These are phyloP conservation scores for Albizia julibrissin DNA, from an alignment of 306 rosid genomes.

Conservation along the genomic window DNA sequence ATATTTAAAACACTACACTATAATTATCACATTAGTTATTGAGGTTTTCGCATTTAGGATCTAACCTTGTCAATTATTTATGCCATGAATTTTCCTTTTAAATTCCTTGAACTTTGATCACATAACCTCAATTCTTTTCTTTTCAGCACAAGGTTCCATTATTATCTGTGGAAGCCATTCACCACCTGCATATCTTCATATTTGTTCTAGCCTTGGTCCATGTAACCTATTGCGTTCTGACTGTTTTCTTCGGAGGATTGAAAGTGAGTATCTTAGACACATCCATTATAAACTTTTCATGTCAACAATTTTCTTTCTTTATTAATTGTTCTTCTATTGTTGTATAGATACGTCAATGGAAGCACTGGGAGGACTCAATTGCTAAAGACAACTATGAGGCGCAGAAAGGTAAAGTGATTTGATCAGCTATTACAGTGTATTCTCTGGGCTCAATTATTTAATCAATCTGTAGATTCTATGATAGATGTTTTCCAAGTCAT, in stretches of 20 bases:
- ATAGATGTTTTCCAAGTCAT: neutral
- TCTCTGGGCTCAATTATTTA: neutral
- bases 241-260: conserved; percentile 70
- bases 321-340: neutral
- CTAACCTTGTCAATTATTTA: neutral
- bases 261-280: conserved; percentile 50
- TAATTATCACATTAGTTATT: neutral
- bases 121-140: neutral
- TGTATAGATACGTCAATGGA: conserved; percentile 84
- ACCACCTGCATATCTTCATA: conserved; percentile 88
- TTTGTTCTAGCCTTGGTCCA: conserved; percentile 84
- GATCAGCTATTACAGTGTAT: neutral
- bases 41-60: neutral
- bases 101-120: neutral
- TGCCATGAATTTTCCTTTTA: neutral
- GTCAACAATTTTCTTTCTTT: neutral
- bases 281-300: conserved; percentile 5
- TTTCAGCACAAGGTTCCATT: conserved; percentile 77
- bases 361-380: conserved; percentile 71
- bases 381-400: conserved; percentile 44
- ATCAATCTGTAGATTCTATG: neutral
- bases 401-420: conserved; percentile 38
- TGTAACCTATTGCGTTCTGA: conserved; percentile 80
- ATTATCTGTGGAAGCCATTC: conserved; percentile 73
- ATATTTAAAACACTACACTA: neutral